Conservation (phyloP, 495 filamentous ascomycete species). For the Cetradonia linearis region DNA sequence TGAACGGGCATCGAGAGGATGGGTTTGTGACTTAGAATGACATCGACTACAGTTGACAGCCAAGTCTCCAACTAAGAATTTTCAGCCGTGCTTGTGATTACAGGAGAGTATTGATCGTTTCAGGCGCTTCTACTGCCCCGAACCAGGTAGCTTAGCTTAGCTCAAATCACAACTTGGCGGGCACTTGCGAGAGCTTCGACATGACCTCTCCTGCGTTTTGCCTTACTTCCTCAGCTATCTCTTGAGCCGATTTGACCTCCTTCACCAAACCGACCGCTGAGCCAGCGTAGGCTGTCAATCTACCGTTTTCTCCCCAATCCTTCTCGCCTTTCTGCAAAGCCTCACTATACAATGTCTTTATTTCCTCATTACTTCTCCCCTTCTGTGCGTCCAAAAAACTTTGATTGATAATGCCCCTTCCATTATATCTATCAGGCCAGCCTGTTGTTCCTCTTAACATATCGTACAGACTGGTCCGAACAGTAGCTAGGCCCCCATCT, state of each 20-base stretch:
- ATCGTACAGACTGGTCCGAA: conserved; percentile 59
- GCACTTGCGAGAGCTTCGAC: background rate
- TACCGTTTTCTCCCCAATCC: conserved; percentile 45
- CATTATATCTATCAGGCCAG: conserved; percentile 56
- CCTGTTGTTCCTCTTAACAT: conserved; percentile 48
- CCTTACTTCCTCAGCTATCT: conserved; percentile 28
- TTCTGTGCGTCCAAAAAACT: conserved; percentile 44
- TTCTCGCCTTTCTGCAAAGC: conserved; percentile 39
- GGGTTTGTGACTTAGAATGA: too few species aligned
- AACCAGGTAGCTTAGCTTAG: too few species aligned
- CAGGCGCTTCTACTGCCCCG: too few species aligned
- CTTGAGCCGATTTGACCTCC: conserved; percentile 25
- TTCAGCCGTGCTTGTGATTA: too few species aligned
- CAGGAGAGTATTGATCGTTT: too few species aligned
- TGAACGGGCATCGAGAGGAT: background rate
- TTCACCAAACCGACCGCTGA: conserved; percentile 35
- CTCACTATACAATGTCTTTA: conserved; percentile 45
- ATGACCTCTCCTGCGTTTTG: conserved; percentile 18
- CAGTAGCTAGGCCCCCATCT: conserved; percentile 56
- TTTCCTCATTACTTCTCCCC: conserved; percentile 43
- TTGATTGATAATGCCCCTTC: conserved; percentile 50
- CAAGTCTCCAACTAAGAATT: too few species aligned
- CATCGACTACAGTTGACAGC: background rate
- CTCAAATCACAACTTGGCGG: conserved; percentile 8
- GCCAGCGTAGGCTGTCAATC: conserved; percentile 58